Percentiles rank a stretch among this genome's conserved stretches.
Conservation (phyloP, 78 protist genomes). For the Dictyostelium purpureum region DNA sequence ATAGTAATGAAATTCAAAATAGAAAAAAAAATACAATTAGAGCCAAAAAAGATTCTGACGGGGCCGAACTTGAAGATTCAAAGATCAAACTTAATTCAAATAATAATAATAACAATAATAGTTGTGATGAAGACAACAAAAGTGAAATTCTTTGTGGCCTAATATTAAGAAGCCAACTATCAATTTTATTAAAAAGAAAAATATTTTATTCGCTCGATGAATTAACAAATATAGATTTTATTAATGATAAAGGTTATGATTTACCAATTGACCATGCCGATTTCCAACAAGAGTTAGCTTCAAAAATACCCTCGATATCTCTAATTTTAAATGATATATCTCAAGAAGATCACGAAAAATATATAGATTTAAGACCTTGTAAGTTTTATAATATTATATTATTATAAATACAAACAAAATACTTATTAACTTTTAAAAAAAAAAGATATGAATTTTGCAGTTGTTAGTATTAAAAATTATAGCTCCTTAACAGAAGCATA, state of each 20-base stretch:
- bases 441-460: slow-evolving; percentile 72
- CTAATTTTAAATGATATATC: background rate
- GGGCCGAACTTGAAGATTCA: no score
- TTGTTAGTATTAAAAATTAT: slow-evolving; percentile 48
- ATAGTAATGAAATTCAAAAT: background rate
- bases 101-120: slow-evolving; percentile 8
- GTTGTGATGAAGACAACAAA: background rate
- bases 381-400: background rate
- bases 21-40: background rate
- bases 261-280: slow-evolving; percentile 32
- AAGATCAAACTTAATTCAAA: background rate
- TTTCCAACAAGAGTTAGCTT: slow-evolving; percentile 30
- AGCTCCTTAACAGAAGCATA: slow-evolving; percentile 70
- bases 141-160: slow-evolving; percentile 65
- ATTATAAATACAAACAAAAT: background rate
- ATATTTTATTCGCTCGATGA: background rate
- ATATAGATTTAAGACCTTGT: slow-evolving; percentile 43
- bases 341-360: background rate
- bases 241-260: background rate
- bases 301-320: background rate
- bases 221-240: background rate
- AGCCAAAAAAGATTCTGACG: no score
- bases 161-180: slow-evolving; percentile 69
- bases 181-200: slow-evolving; percentile 37
- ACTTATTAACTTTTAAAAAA: background rate